Conservation (phyloP, 306 rosid species). For the Albizia julibrissin region DNA sequence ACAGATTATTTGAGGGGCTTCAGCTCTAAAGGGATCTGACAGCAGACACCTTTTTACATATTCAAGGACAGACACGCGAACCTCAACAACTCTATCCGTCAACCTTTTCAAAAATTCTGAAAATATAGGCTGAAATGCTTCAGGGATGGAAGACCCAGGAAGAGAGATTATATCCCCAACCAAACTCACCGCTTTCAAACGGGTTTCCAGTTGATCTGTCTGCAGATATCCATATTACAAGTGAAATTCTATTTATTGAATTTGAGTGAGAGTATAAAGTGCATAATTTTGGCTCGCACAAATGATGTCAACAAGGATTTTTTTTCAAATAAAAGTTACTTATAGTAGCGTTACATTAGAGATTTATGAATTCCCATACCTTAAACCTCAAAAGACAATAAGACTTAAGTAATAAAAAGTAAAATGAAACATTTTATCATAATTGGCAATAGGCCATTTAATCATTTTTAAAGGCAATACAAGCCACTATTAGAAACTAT, state of each 20-base stretch:
- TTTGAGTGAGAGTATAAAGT: conserved; percentile 1
- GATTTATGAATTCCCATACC: conserved; percentile 24
- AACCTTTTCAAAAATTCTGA: conserved; percentile 92
- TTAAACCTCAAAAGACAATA: conserved; percentile 7
- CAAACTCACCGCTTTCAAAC: conserved; percentile 86
- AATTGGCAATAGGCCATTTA: not conserved
- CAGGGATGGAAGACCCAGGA: conserved; percentile 69
- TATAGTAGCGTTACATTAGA: conserved; percentile 9
- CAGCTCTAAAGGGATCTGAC: conserved; percentile 74
- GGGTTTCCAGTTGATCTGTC: conserved; percentile 92
- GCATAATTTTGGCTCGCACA: conserved; percentile 2
- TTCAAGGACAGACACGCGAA: conserved; percentile 88
- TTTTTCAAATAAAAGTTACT: conserved; percentile 14
- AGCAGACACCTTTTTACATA: conserved; percentile 82
- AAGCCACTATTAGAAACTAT: conserved; percentile 10
- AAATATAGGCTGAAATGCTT: conserved; percentile 91
- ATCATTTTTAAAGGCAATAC: conserved; percentile 17
- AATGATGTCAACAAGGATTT: not conserved
- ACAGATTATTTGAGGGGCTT: conserved; percentile 82
- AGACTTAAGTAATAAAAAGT: conserved; percentile 6
- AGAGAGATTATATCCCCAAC: conserved; percentile 89
- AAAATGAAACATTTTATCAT: conserved; percentile 22
- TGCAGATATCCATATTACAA: conserved; percentile 49
- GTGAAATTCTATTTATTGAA: conserved; percentile 37
- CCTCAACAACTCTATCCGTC: conserved; percentile 87